These are phyloP conservation scores for Aspergillus sp. DNA, from an alignment of 2,329 filamentous ascomycete species.

Conservation along the genomic window DNA sequence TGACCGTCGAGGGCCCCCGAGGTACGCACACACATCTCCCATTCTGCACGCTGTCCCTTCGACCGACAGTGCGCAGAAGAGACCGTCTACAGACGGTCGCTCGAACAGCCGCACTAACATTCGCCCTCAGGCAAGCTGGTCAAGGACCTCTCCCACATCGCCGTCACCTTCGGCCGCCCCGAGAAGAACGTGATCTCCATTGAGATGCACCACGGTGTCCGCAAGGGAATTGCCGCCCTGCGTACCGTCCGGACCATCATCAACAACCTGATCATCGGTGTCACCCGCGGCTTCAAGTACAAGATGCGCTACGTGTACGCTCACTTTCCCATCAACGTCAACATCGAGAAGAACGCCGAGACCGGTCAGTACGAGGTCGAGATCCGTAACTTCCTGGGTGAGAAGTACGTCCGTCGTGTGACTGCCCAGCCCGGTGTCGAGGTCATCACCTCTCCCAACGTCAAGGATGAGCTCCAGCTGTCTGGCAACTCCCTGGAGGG, in stretches of 20 bases:
- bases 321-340: constrained; percentile 99
- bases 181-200: constrained; percentile 87
- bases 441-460: constrained; percentile 81
- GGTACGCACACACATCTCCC: constrained; percentile 53
- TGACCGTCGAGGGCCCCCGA: constrained; percentile 96
- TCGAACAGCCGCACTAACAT: constrained; percentile 1
- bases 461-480: constrained; percentile 97
- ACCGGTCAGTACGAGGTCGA: constrained; percentile 86
- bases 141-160: constrained; percentile 95
- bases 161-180: constrained; percentile 90
- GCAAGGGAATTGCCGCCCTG: constrained; percentile 97
- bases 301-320: constrained; percentile 99
- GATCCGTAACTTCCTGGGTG: constrained; percentile 98
- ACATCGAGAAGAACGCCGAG: constrained; percentile 94
- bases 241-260: constrained; percentile 97
- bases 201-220: constrained; percentile 96
- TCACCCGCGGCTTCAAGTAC: constrained; percentile 99
- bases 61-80: not conserved
- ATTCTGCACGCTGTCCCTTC: too few relatives aligned
- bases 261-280: constrained; percentile 97
- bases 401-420: constrained; percentile 97
- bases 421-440: constrained; percentile 87
- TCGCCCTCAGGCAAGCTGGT: constrained; percentile 73
- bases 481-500: constrained; percentile 93
- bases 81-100: not conserved